These are phyloP conservation scores for Pseudocercospora fijiensis DNA, from an alignment of 2,329 filamentous ascomycete genomes.

Conservation along the genomic window DNA sequence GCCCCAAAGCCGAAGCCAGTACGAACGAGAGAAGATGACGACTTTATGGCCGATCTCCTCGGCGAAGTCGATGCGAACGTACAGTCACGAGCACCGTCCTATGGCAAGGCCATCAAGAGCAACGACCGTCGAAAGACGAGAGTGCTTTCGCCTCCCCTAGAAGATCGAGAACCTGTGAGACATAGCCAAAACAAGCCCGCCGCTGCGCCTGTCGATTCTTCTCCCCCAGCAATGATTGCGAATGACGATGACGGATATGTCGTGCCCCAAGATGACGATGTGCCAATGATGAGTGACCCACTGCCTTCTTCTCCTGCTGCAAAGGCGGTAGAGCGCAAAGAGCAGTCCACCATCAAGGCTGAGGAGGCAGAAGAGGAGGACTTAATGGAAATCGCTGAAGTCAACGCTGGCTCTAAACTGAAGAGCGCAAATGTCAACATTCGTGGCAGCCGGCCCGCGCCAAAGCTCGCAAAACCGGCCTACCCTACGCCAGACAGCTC, in stretches of 20 bases:
- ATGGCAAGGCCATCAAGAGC: conserved; percentile 66
- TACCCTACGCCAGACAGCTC: conserved; percentile 73
- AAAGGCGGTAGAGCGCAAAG: conserved; percentile 41
- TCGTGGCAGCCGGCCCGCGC: conserved; percentile 72
- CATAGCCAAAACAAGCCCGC: conserved; percentile 12
- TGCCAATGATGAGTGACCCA: conserved; percentile 79
- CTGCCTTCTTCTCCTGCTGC: conserved; percentile 74
- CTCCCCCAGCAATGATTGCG: conserved; percentile 22
- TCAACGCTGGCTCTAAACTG: conserved; percentile 62
- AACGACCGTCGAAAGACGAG: conserved; percentile 76
- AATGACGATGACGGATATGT: conserved; percentile 57
- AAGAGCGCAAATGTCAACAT: conserved; percentile 77
- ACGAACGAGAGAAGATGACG: conserved; percentile 70
- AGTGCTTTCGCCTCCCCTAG: conserved; percentile 71
- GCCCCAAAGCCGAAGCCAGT: conserved; percentile 70
- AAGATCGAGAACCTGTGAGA: conserved; percentile 46
- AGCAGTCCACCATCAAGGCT: conserved; percentile 64
- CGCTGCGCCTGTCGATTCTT: conserved; percentile 23
- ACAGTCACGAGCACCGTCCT: conserved; percentile 54
- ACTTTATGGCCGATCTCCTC: conserved; percentile 80
- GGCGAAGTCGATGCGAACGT: conserved; percentile 83
- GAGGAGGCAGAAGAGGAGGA: conserved; percentile 74
- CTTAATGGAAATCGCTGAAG: conserved; percentile 82
- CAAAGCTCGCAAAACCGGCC: conserved; percentile 66
- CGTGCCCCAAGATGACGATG: conserved; percentile 61